Conservation (phyloP, 148 eudicot genomes). For the Rhododendron henanense region DNA sequence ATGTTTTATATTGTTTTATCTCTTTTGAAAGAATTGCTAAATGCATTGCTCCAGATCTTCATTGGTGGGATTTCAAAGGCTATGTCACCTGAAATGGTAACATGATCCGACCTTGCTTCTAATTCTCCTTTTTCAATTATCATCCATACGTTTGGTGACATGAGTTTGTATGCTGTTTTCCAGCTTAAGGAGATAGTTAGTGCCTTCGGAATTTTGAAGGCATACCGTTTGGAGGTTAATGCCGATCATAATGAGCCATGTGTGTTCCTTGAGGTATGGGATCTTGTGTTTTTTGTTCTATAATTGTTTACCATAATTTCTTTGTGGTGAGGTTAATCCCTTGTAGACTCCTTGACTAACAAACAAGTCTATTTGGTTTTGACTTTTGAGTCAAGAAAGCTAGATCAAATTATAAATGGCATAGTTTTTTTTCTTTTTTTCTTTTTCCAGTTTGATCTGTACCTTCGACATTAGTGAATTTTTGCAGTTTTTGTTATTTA, state of each 20-base stretch:
- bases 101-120: neutral
- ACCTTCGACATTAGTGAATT: neutral
- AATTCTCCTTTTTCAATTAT: slow-evolving; percentile 2
- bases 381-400: neutral
- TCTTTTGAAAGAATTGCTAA: slow-evolving; percentile 11
- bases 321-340: neutral
- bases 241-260: slow-evolving; percentile 42
- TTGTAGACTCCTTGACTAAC: too few species aligned
- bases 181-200: slow-evolving; percentile 79
- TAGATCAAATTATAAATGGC: neutral
- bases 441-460: neutral
- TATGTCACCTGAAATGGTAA: slow-evolving; percentile 85
- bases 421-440: neutral
- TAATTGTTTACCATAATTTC: neutral
- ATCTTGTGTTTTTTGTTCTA: neutral
- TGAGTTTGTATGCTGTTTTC: slow-evolving; percentile 10
- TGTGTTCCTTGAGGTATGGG: slow-evolving; percentile 84
- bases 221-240: slow-evolving; percentile 50
- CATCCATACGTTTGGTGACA: slow-evolving; percentile 2
- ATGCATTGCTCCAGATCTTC: slow-evolving; percentile 62
- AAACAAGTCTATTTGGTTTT: neutral
- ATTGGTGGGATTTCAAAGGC: slow-evolving; percentile 79
- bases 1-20: neutral
- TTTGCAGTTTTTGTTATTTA: neutral
- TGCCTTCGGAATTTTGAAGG: slow-evolving; percentile 75